phyloP scores from a whole-genome alignment of 1,284 basidiomycete species.

The Fomitopsis schrenkii region DNA sequence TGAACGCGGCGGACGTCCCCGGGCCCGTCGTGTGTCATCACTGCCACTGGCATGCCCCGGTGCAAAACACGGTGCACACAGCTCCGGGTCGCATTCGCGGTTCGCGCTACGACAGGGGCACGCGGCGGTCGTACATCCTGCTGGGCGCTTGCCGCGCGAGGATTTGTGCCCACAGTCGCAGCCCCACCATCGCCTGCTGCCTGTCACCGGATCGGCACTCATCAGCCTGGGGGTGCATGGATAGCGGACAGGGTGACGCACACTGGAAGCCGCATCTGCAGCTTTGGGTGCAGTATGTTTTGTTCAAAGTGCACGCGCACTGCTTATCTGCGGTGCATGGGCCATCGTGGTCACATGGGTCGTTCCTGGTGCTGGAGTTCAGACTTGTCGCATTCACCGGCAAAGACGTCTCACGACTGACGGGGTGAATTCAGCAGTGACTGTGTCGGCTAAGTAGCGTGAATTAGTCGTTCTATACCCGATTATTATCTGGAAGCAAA shows the following conservation, averaged over 20 bases:
- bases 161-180: conserved; percentile 33
- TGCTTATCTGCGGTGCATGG: conserved; percentile 31
- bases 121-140: conserved; percentile 24
- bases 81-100: conserved; percentile 49
- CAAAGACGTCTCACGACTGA: neutral
- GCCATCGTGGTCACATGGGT: conserved; percentile 42
- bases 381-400: neutral
- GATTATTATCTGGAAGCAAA: neutral
- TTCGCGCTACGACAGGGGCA: conserved; percentile 42
- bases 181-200: conserved; percentile 39
- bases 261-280: conserved; percentile 38
- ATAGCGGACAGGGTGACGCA: conserved; percentile 12
- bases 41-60: conserved; percentile 5
- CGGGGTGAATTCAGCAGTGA: conserved; percentile 8
- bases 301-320: conserved; percentile 37
- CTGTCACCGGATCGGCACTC: conserved; percentile 17
- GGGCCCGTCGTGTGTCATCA: too few relatives aligned
- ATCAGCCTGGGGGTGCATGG: neutral
- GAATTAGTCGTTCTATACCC: neutral
- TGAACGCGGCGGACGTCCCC: too few relatives aligned
- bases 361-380: conserved; percentile 7
- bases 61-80: conserved; percentile 33
- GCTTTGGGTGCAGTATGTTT: conserved; percentile 34
- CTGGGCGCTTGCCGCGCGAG: neutral
- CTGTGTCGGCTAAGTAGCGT: neutral